Evolutionary conservation across 2,329 filamentous ascomycete species (phyloP).

Genomic region (Sclerotinia spermophila): DNA sequence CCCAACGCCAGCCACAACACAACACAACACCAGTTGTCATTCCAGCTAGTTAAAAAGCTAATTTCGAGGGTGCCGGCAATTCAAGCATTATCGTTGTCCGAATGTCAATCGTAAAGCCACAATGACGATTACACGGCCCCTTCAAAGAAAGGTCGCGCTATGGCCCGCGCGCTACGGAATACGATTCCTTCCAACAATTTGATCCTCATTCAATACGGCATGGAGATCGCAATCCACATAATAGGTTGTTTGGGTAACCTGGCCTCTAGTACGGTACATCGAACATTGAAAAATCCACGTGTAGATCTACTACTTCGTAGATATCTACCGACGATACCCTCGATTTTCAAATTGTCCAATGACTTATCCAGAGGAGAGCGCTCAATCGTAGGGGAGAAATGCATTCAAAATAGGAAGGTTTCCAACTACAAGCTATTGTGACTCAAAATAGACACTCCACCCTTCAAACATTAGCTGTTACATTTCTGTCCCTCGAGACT

Average conservation of each 20-base stretch:
- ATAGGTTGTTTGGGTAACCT: not conserved
- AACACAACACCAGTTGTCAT: not conserved
- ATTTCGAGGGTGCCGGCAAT: not conserved
- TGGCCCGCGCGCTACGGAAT: slow-evolving; percentile 6
- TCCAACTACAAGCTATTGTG: not conserved
- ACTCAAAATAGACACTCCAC: not conserved
- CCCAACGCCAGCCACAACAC: not conserved
- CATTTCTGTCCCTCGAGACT: not conserved
- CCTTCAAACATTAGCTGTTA: slow-evolving; percentile 1
- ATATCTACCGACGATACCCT: not conserved
- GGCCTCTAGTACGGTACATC: not conserved
- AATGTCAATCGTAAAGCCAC: not conserved
- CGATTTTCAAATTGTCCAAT: not conserved
- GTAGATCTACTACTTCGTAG: too few species aligned
- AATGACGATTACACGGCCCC: slow-evolving; percentile 2
- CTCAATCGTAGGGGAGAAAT: not conserved
- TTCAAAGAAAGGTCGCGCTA: not conserved
- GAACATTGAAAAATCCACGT: not conserved
- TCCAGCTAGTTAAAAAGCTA: not conserved
- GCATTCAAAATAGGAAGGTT: not conserved
- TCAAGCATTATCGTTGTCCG: not conserved
- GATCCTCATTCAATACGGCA: not conserved
- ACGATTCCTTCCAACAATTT: slow-evolving; percentile 4
- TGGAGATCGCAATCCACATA: not conserved
- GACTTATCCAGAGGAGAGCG: not conserved